Evolutionary conservation across 129 eudicot species (phyloP).

Genomic region (Artemisia tridentata): DNA sequence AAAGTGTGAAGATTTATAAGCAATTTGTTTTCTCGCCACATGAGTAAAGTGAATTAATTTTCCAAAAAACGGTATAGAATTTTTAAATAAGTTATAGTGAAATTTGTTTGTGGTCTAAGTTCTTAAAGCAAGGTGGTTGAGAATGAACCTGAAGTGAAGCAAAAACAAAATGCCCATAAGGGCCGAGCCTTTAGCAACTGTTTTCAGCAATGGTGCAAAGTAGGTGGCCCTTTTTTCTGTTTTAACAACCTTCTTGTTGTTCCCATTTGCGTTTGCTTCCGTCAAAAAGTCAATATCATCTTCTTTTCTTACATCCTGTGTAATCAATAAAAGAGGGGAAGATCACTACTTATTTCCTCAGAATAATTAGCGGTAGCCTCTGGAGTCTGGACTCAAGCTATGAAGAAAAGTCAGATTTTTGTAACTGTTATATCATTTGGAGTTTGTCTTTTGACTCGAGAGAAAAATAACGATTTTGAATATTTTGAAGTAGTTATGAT

Average conservation of each 20-base stretch:
- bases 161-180: slow-evolving; percentile 56
- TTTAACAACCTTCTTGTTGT: slow-evolving; percentile 1
- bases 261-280: slow-evolving; percentile 26
- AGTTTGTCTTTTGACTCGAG: too few species aligned
- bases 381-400: too few species aligned
- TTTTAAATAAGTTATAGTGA: not conserved
- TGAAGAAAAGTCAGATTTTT: too few species aligned
- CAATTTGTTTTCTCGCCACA: not conserved
- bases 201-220: slow-evolving; percentile 41
- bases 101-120: not conserved
- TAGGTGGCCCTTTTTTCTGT: slow-evolving; percentile 23
- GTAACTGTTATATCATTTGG: too few species aligned
- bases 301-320: slow-evolving; percentile 27
- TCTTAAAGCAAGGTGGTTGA: not conserved
- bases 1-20: not conserved
- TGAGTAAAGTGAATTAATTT: not conserved
- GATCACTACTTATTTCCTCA: not conserved
- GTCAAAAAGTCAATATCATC: not conserved
- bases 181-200: slow-evolving; percentile 71
- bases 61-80: not conserved
- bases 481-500: too few species aligned
- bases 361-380: too few species aligned
- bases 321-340: not conserved
- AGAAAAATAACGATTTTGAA: too few species aligned
- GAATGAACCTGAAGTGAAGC: slow-evolving; percentile 58